Base-by-base conservation (phyloP, 768 basidiomycete species). In the Suillus subaureus region DNA sequence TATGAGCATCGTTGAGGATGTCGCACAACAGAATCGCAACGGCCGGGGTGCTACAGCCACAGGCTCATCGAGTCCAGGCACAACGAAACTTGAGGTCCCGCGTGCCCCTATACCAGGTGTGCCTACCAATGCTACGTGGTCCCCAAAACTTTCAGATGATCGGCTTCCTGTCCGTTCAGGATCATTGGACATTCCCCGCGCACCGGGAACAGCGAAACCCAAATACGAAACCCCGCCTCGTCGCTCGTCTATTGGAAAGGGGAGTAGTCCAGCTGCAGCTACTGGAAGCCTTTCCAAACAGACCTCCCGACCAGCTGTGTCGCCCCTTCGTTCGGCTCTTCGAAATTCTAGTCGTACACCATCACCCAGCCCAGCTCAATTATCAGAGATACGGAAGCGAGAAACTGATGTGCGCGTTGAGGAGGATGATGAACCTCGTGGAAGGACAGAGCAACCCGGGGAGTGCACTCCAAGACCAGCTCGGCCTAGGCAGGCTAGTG, bases 1-100 rank as follows among this genome's bases (percentile, higher is more conserved):
- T 72, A 87, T 91, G 88, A 87, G 84, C 69, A 87, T 92, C 68
- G 86, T 92, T 11, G 89, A 90, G 70, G 84, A 80, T 64, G 85
- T 90, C 54, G 74, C 87, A 31, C 77, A 77, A 55, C 70, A 75
- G 63, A 82, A 82, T 61, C 72, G 79, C 63, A 62, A 71, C 28
- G 64, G 70, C 51, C 69, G 72, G 73, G 60, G n/a, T 6, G 40
- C 42, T 37, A 26, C 12, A 15, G 43, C 6, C 37, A 57, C 26
- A 15, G 49, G 49, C 49, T 51, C 26, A 4, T 16, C 15, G 26
- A 62, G 54, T 35, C 61, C 35, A 49, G 39, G 26, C 37, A 51
- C 40, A 18, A 40, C 8, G 31, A 43, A 43, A 31, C 28, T 64
- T 35, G 67, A 67, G 35, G 55, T 60, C 4, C 64, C 66, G 12